A percentile compares a stretch with the other conserved stretches of the same genome.
phyloP scores from a whole-genome alignment of 495 filamentous ascomycete species.

The Talaromyces borbonicus region DNA sequence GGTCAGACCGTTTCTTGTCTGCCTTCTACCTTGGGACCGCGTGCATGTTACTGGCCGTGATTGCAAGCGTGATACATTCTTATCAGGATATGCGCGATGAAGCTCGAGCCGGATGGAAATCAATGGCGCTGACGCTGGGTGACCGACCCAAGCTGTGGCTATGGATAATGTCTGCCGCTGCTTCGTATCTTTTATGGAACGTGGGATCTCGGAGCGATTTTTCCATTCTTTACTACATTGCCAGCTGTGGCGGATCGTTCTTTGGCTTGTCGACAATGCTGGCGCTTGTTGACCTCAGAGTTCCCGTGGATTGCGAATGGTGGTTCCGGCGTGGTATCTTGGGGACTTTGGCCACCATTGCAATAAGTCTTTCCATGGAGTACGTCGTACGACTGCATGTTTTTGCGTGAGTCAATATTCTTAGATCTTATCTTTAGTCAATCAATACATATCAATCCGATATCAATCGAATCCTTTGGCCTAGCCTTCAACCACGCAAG shows the following conservation, averaged over 20 bases:
- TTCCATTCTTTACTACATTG: background rate
- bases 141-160: background rate
- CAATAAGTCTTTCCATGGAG: background rate
- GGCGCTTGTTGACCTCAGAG: slow-evolving; percentile 1
- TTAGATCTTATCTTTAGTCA: background rate
- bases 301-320: slow-evolving; percentile 3
- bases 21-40: background rate
- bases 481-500: too few relatives aligned
- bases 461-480: too few relatives aligned
- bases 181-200: background rate
- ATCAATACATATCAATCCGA: too few relatives aligned
- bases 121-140: background rate
- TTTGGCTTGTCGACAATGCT: slow-evolving; percentile 3
- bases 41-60: background rate
- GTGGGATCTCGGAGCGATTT: background rate
- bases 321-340: background rate
- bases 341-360: background rate
- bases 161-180: background rate
- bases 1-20: background rate
- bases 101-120: background rate
- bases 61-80: background rate
- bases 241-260: background rate
- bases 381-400: slow-evolving; percentile 1
- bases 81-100: slow-evolving; percentile 4
- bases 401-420: background rate